Evolutionary conservation across 768 basidiomycete species (phyloP).

Genomic region (Sistotremastrum niveocremeum): DNA sequence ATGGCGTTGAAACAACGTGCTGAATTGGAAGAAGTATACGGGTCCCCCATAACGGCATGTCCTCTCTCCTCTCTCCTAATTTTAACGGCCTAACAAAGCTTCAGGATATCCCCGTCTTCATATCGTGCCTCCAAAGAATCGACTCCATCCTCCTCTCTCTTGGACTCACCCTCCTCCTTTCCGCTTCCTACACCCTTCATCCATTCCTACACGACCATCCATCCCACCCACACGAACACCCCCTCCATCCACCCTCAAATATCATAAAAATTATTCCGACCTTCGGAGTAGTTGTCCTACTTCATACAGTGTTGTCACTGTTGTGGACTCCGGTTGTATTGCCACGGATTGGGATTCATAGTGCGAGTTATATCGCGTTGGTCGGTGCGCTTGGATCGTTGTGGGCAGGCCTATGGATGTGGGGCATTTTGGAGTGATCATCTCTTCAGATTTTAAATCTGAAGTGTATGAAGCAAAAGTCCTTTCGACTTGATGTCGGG

Average conservation of each 20-base stretch:
- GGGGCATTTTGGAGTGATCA: conserved; percentile 46
- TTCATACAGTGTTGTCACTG: conserved; percentile 43
- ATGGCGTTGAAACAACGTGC: conserved; percentile 50
- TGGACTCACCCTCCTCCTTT: conserved; percentile 47
- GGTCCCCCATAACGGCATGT: conserved; percentile 66
- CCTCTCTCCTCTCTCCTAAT: neutral
- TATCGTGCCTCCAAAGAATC: conserved; percentile 63
- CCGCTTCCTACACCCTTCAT: conserved; percentile 32
- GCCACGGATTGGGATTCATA: conserved; percentile 62
- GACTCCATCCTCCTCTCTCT: conserved; percentile 60
- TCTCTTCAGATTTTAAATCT: neutral
- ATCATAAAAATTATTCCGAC: conserved; percentile 19
- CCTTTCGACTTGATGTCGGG: too few species aligned
- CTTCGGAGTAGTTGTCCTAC: conserved; percentile 27
- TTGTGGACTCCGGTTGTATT: conserved; percentile 57
- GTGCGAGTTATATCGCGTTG: conserved; percentile 56
- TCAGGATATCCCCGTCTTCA: conserved; percentile 66
- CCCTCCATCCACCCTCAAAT: conserved; percentile 10
- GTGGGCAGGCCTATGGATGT: conserved; percentile 59
- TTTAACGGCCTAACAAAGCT: conserved; percentile 2
- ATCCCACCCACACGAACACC: conserved; percentile 17
- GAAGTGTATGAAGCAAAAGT: neutral
- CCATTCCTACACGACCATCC: conserved; percentile 1
- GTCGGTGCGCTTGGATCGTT: conserved; percentile 55
- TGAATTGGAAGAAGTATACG: conserved; percentile 70